Evolutionary conservation across 495 filamentous ascomycete genomes (phyloP), one percentile per base, ranked within the genome.

Genomic region (Peziza echinospora): DNA sequence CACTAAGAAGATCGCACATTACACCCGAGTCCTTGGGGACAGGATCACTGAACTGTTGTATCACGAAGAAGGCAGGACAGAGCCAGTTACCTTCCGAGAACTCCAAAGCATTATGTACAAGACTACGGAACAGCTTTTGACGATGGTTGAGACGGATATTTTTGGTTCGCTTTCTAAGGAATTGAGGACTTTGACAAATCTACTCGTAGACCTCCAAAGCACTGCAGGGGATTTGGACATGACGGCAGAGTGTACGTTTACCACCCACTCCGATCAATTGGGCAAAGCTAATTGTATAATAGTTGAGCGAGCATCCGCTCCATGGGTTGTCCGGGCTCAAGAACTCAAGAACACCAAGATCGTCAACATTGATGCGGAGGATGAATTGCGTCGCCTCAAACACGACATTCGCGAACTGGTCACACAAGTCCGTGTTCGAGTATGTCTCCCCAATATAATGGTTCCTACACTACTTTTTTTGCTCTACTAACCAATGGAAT

Each of bases 261-360:
- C 30, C 30, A 13, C 3, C 13, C 13, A 7, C 13, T 0, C 19
- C 30, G 13, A 37, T 6, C 4, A 11, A 37, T 13, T 3, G 6
- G 19, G 30, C 30, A 13, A 13, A 13, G 30, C 19, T 37, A 37
- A 37, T 17, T 37, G 25, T 30, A 6, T 24, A n/a, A 30, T 3
- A 53, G 45, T 94, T 54, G 83, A 93, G 47, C 72, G 72, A 49
- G 71, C 65, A 2, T 67, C 76, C 6, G 66, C 72, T 5, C 89
- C 89, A 3, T 97, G 89, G 89, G 67, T 86, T 43, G 63, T 83
- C n/a, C 75, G 84, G 24, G 72, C 83, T 19, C 68, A 76, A 24
- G 78, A 91, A 49, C 68, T 93, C 24, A 81, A 78, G 55, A 72
- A 71, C 10, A 78, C 78, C 47, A 87, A 84, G 61, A 75, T 71